These are phyloP conservation scores for Chlorencoelia australis DNA, from an alignment of 2,329 filamentous ascomycete genomes.

Conservation along the genomic window DNA sequence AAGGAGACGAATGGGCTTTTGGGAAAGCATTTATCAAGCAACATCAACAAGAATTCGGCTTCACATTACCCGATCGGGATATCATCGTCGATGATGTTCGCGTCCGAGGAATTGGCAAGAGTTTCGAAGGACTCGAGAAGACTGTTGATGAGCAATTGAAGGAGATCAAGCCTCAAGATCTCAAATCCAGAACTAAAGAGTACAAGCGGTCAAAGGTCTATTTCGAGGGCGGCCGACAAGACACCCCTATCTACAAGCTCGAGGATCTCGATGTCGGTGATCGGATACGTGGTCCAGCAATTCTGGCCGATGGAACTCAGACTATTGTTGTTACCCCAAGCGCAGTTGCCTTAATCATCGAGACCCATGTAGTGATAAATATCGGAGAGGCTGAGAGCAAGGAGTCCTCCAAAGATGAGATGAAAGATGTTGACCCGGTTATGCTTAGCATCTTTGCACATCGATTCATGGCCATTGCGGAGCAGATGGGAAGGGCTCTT, in stretches of 20 bases:
- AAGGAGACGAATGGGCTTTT: slow-evolving; percentile 69
- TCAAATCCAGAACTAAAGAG: slow-evolving; percentile 39
- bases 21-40: slow-evolving; percentile 76
- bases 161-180: slow-evolving; percentile 47
- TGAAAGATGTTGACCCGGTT: slow-evolving; percentile 58
- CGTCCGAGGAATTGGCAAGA: slow-evolving; percentile 81
- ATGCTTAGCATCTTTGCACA: slow-evolving; percentile 72
- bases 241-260: slow-evolving; percentile 77
- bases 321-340: slow-evolving; percentile 53
- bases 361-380: slow-evolving; percentile 85
- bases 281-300: slow-evolving; percentile 6
- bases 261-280: slow-evolving; percentile 47
- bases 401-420: slow-evolving; percentile 29
- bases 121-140: slow-evolving; percentile 67
- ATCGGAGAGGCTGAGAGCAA: slow-evolving; percentile 47
- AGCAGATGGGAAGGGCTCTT: slow-evolving; percentile 71
- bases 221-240: slow-evolving; percentile 68
- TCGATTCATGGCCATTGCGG: slow-evolving; percentile 76
- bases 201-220: slow-evolving; percentile 65
- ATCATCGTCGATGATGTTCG: slow-evolving; percentile 87
- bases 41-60: slow-evolving; percentile 88
- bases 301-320: slow-evolving; percentile 9
- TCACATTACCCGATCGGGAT: slow-evolving; percentile 74
- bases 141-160: slow-evolving; percentile 78
- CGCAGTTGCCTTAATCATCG: slow-evolving; percentile 64